These are phyloP conservation scores for Rhododendron williamsianum DNA, from an alignment of 148 eudicot species.

Conservation along the genomic window DNA sequence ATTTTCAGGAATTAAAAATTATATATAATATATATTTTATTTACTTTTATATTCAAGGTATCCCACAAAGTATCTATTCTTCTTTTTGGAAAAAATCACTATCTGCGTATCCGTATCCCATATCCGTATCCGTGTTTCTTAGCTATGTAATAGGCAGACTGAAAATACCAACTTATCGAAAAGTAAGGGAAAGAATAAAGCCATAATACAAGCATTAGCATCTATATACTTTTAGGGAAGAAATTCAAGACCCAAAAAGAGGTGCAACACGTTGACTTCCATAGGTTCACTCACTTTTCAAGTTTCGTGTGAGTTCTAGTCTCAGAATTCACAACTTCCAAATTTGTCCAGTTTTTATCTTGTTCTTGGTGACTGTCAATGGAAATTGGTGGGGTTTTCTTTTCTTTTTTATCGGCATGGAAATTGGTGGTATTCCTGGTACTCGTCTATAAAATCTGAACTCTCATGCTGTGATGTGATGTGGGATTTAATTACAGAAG, in stretches of 20 bases:
- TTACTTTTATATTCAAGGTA: no score
- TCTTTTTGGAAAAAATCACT: no score
- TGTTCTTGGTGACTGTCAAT: neutral
- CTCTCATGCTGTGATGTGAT: conserved; percentile 8
- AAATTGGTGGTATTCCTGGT: neutral
- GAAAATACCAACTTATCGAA: neutral
- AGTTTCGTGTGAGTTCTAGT: neutral
- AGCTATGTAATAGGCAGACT: neutral
- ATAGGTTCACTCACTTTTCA: neutral
- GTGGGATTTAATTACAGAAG: conserved; percentile 43
- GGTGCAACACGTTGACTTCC: neutral
- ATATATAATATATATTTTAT: no score
- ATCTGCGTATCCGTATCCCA: no score
- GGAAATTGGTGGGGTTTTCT: neutral
- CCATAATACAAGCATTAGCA: neutral
- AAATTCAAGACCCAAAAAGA: neutral
- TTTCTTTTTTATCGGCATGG: neutral
- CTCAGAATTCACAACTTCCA: neutral
- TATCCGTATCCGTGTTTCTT: no score
- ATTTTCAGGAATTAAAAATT: no score
- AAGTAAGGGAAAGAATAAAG: neutral
- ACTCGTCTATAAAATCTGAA: neutral
- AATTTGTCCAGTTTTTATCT: neutral
- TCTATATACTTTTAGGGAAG: neutral
- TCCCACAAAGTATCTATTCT: no score